Base-by-base conservation (phyloP, 2,329 filamentous ascomycete species). In the Xylariaceae sp. region DNA sequence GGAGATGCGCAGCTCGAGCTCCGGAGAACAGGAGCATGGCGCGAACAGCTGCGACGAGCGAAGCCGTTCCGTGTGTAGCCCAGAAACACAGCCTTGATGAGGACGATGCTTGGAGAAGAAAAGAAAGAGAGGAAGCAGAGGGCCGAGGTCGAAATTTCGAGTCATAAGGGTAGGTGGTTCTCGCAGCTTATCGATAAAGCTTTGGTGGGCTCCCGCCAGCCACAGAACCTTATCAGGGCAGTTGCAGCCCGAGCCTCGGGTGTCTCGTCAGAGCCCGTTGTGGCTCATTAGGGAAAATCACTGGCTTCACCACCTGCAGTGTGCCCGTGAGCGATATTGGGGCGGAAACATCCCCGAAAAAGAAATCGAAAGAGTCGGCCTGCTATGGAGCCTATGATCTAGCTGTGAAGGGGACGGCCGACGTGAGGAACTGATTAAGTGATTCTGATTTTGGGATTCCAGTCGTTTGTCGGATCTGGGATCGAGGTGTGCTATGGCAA, bases 71-170 rank as follows among this genome's bases (percentile, higher is more conserved):
- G 82, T 83, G 82, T 89, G 87, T 87, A 87, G 89, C 89, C 92
- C 91, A 90, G 89, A 92, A 92, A 92, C 88, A 88, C 88, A 88
- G 89, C 89, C 82, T 89, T 92, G 87, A 84, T 80, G 82, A 87
- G 88, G 88, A 86, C 84, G 87, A 83, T 85, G 84, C 86, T 88
- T 87, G 77, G 58, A 63, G 72, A 71, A 69, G 68, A 70, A 67
- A 73, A 73, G 66, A 18, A 42, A 45, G 39, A 53, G 41, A 58
- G 56, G 60, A 65, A 43, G 51, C 12, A 34, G 34, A 33, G 42
- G 43, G 48, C 47, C 47, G 2, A 9, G 22, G 16, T 28, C 40
- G 42, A 45, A 56, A 58, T 60, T 59, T 63, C 52, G 55, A 65
- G 58, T 60, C 58, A 60, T 57, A 55, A 52, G 45, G 49, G 43